Evolutionary conservation across 345 rosid species (phyloP).

Genomic region (Citrus trifoliata): DNA sequence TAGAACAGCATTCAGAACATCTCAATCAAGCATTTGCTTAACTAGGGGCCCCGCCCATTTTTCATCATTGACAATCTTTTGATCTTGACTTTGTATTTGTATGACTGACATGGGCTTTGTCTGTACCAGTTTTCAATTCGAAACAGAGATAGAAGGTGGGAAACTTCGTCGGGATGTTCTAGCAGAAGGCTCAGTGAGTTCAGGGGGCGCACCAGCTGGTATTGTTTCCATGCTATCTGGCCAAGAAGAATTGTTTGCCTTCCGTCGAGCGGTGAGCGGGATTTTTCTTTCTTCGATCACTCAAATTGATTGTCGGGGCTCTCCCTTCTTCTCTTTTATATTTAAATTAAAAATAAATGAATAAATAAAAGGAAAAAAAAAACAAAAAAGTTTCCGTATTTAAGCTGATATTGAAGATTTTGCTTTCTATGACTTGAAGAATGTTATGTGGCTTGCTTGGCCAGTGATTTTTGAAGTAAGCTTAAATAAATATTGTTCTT

Average conservation of each 20-base stretch:
- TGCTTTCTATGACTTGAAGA: too few relatives aligned
- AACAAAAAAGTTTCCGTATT: not conserved
- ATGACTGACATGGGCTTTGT: slow-evolving; percentile 5
- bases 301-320: not conserved
- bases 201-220: slow-evolving; percentile 62
- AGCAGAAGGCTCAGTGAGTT: slow-evolving; percentile 66
- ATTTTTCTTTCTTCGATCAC: slow-evolving; percentile 1
- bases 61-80: not conserved
- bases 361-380: not conserved
- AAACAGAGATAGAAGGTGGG: slow-evolving; percentile 75
- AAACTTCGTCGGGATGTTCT: slow-evolving; percentile 78
- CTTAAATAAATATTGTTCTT: not conserved
- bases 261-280: slow-evolving; percentile 76
- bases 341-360: too few relatives aligned
- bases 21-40: not conserved
- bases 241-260: slow-evolving; percentile 93
- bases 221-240: slow-evolving; percentile 79
- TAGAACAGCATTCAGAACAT: not conserved
- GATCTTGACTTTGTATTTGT: not conserved
- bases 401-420: too few relatives aligned
- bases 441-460: too few relatives aligned
- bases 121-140: slow-evolving; percentile 76
- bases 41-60: not conserved
- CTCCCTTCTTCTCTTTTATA: too few relatives aligned
- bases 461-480: not conserved